phyloP scores from a whole-genome alignment of 2,329 filamentous ascomycete genomes.

The Alternaria angustiovoidea region DNA sequence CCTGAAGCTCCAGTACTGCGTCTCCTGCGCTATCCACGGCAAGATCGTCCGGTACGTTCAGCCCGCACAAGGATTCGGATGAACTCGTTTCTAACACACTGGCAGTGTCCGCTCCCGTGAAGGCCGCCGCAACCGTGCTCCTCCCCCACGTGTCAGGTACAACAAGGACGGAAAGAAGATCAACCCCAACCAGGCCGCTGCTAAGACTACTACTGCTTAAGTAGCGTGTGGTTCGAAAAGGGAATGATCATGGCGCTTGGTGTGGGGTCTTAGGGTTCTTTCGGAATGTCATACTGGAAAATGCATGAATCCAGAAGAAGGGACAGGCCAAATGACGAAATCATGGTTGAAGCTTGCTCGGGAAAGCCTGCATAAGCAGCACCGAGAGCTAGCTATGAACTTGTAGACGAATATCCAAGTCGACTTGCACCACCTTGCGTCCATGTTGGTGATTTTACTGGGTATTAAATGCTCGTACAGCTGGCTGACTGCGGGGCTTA shows the following conservation, averaged over 20 bases:
- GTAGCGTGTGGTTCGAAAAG: slow-evolving; percentile 24
- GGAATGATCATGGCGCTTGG: slow-evolving; percentile 48
- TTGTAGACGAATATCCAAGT: slow-evolving; percentile 49
- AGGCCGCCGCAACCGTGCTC: slow-evolving; percentile 98
- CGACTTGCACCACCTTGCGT: slow-evolving; percentile 35
- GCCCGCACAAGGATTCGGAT: slow-evolving; percentile 7
- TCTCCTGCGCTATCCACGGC: slow-evolving; percentile 99
- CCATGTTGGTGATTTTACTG: slow-evolving; percentile 6
- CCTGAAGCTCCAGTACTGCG: slow-evolving; percentile 99
- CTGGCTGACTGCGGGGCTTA: not conserved
- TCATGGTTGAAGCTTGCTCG: slow-evolving; percentile 42
- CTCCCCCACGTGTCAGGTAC: slow-evolving; percentile 96
- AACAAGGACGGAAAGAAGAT: slow-evolving; percentile 99
- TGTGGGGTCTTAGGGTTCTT: slow-evolving; percentile 46
- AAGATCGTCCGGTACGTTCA: slow-evolving; percentile 99
- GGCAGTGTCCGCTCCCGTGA: slow-evolving; percentile 93
- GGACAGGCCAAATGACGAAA: slow-evolving; percentile 43
- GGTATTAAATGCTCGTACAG: not conserved
- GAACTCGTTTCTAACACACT: slow-evolving; percentile 20
- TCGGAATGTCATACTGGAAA: slow-evolving; percentile 46
- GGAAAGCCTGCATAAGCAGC: slow-evolving; percentile 38
- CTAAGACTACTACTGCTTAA: slow-evolving; percentile 60
- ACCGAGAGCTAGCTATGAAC: slow-evolving; percentile 46
- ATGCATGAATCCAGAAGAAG: slow-evolving; percentile 47
- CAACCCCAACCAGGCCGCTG: slow-evolving; percentile 83